Evolutionary conservation across 2,329 filamentous ascomycete species (phyloP).

Genomic region (Colletotrichum kahawae): DNA sequence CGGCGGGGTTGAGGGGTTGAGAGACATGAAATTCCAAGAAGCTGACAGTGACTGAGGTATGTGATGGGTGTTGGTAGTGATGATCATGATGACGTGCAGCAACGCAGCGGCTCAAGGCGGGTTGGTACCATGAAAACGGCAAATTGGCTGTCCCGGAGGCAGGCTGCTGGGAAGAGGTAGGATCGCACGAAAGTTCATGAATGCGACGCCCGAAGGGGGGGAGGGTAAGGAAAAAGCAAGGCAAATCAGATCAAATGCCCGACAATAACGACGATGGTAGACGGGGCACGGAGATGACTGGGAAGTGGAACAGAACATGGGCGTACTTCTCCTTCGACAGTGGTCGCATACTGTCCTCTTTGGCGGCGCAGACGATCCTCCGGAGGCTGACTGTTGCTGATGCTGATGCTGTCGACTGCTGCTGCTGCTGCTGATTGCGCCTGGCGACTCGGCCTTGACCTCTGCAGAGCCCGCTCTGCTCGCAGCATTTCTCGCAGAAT

Average conservation of each 20-base stretch:
- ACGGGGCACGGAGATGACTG: neutral
- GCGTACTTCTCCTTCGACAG: conserved; percentile 47
- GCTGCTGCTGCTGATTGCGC: neutral
- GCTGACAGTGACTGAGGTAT: neutral
- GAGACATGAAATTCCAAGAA: neutral
- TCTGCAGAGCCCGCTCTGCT: conserved; percentile 22
- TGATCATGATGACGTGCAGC: conserved; percentile 13
- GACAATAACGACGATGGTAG: neutral
- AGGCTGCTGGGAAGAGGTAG: conserved; percentile 23
- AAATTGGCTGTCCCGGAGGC: conserved; percentile 20
- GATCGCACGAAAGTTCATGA: conserved; percentile 24
- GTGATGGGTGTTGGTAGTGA: neutral
- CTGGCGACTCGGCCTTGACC: conserved; percentile 22
- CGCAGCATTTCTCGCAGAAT: conserved; percentile 22
- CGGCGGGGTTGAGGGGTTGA: neutral
- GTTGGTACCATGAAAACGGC: conserved; percentile 12
- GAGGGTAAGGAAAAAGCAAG: neutral
- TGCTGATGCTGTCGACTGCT: neutral
- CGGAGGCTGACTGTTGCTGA: conserved; percentile 6
- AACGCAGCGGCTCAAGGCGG: neutral
- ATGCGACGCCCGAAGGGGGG: neutral
- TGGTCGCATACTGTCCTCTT: conserved; percentile 50
- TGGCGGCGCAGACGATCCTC: conserved; percentile 3
- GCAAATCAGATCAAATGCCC: neutral
- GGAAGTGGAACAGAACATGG: conserved; percentile 12